Evolutionary conservation across 2,329 filamentous ascomycete genomes (phyloP), one percentile per base, ranked within the genome.

Genomic region (Neofusicoccum sp.): DNA sequence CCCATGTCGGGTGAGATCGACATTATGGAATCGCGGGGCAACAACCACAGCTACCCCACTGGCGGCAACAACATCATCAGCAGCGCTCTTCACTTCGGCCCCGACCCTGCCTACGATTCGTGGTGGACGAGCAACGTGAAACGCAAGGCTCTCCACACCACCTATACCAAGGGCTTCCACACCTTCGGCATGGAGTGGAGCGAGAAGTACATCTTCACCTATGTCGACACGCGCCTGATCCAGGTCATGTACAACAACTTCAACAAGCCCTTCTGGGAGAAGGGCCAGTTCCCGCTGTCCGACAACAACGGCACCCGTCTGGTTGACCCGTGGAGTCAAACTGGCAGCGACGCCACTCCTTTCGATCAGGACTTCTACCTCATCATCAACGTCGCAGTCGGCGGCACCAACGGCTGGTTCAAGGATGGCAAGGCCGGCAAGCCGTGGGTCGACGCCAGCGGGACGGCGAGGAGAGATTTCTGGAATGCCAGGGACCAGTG

Each of bases 81-180:
- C 1, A 93, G 89, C 2, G 84, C 90, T 2, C 80, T 96, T 31
- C 91, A 96, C 76, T 96, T 90, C 87, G 91, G 91, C 1, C 91
- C 90, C 1, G 82, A 90, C 68, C 67, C 79, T 3, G 81, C 79
- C 62, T 87, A 90, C 69, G 89, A 96, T 71, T 90, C 82, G 11
- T 96, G 88, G 88, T 95, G 89, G 89, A 83, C 85, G 66, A 93
- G 89, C 63, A 93, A 92, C 73, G 86, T 88, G 70, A 93, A 93
- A 80, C 85, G 86, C 58, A 77, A 82, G 63, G 87, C 89, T 9
- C 80, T 91, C 31, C 90, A 91, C 77, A 90, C 87, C 4, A 90
- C 89, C 1, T 96, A 88, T 73, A 75, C 86, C 33, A 76, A 79
- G 1, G 83, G 76, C 26, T 91, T 86, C 78, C 89, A 96, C 78